Conservation (phyloP, 306 rosid species). For the Astragalus membranaceus region DNA sequence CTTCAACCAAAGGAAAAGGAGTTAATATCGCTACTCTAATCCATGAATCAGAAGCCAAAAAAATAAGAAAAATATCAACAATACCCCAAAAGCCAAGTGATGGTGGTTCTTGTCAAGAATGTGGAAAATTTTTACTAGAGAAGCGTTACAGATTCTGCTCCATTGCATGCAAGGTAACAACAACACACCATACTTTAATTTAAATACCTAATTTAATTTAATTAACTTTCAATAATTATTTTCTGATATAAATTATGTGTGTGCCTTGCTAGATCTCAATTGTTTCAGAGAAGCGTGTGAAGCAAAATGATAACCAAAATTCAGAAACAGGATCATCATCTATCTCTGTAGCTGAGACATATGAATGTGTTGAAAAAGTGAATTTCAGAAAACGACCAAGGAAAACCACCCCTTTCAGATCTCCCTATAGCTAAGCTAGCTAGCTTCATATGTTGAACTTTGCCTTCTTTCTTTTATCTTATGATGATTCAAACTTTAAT, state of each 20-base stretch:
- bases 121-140: constrained; percentile 74
- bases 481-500: not conserved
- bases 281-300: constrained; percentile 13
- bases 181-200: not conserved
- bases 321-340: constrained; percentile 51
- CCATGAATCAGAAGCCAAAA: constrained; percentile 44
- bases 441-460: not conserved
- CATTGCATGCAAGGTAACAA: constrained; percentile 75
- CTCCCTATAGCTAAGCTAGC: constrained; percentile 33
- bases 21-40: constrained; percentile 39
- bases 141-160: constrained; percentile 70
- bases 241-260: not conserved
- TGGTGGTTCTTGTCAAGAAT: constrained; percentile 72
- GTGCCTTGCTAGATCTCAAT: constrained; percentile 26
- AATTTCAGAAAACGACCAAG: constrained; percentile 62
- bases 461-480: not conserved
- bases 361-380: constrained; percentile 43
- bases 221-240: not conserved
- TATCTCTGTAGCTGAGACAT: constrained; percentile 50
- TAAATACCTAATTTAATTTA: not conserved
- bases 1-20: constrained; percentile 28
- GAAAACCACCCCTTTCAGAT: constrained; percentile 59
- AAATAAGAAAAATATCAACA: constrained; percentile 33
- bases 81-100: constrained; percentile 30
- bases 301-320: constrained; percentile 30